Conservation (phyloP, 176 grass and related monocot genomes). For the Chrysopogon serrulatus region DNA sequence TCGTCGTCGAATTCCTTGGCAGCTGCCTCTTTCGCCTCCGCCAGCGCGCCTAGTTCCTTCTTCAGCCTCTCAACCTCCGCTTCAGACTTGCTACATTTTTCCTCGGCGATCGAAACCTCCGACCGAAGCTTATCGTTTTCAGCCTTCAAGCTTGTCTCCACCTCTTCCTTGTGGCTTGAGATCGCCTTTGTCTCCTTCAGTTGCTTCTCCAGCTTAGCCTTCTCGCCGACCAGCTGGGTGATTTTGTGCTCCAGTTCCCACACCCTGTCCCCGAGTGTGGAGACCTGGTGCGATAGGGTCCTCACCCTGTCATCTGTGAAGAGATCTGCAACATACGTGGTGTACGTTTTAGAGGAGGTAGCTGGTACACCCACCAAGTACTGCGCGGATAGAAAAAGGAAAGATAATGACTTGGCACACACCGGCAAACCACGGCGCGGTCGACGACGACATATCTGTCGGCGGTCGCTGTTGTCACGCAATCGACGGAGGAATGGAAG, state of each 20-base stretch:
- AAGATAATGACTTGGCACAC: neutral
- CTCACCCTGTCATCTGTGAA: conserved; percentile 19
- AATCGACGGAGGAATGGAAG: neutral
- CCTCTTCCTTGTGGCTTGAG: conserved; percentile 11
- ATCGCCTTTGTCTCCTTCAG: neutral
- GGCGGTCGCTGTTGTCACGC: neutral
- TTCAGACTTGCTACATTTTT: no score
- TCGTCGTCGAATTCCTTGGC: neutral
- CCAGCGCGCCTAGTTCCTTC: neutral
- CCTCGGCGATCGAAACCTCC: no score
- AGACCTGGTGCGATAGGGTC: conserved; percentile 9
- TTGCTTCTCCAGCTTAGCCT: conserved; percentile 15
- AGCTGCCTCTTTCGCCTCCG: neutral
- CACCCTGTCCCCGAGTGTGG: conserved; percentile 7
- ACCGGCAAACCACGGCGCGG: conserved; percentile 8
- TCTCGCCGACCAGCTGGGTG: neutral
- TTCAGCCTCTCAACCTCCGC: no score
- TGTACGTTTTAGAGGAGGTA: neutral
- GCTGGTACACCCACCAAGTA: neutral
- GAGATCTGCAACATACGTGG: neutral
- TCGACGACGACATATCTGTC: neutral
- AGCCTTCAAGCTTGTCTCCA: conserved; percentile 14
- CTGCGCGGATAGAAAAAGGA: neutral
- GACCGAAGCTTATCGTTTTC: neutral
- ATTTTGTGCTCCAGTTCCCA: neutral